Evolutionary conservation across 2,329 filamentous ascomycete genomes (phyloP).

Genomic region (Dactylellina parvicollis): DNA sequence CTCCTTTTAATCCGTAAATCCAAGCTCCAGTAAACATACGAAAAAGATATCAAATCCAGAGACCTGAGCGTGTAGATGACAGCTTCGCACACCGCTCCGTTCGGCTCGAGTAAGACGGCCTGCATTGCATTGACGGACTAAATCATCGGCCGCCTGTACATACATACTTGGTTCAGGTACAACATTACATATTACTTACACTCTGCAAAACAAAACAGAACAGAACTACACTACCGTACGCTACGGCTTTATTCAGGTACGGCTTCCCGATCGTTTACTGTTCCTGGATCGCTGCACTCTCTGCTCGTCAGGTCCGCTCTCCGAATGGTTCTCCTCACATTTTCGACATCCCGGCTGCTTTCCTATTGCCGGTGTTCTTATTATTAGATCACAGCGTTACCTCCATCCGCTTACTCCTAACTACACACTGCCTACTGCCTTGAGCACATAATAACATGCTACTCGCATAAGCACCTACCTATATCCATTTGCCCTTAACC

Average conservation of each 20-base stretch:
- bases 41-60: background rate
- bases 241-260: slow-evolving; percentile 29
- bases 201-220: background rate
- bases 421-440: background rate
- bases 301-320: slow-evolving; percentile 24
- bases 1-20: slow-evolving; percentile 30
- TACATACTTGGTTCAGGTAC: slow-evolving; percentile 20
- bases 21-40: background rate
- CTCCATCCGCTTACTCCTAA: slow-evolving; percentile 22
- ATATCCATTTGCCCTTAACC: background rate
- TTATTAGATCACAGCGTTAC: slow-evolving; percentile 27
- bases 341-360: slow-evolving; percentile 28
- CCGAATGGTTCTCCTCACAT: slow-evolving; percentile 14
- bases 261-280: slow-evolving; percentile 32
- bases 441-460: background rate
- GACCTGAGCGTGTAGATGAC: background rate
- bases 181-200: too few relatives aligned
- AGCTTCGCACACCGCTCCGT: too few relatives aligned
- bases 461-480: background rate
- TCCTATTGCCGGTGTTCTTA: slow-evolving; percentile 15
- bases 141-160: background rate
- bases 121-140: slow-evolving; percentile 20
- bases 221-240: background rate
- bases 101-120: slow-evolving; percentile 10
- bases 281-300: slow-evolving; percentile 37